Conservation (phyloP, 345 rosid genomes). For the Syzygium aqueum region DNA sequence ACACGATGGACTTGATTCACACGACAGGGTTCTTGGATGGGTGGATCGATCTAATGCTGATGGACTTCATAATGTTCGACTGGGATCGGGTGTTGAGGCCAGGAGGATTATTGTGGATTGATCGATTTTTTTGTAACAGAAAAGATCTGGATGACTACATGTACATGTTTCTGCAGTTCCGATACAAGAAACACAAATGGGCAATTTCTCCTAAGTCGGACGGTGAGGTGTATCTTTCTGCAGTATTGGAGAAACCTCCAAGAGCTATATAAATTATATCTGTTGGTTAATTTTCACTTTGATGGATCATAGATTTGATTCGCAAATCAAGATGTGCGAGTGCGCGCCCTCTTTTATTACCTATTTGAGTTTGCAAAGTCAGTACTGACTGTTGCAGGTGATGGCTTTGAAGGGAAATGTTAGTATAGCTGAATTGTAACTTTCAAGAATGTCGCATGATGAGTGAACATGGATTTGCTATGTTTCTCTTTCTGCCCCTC, state of each 20-base stretch:
- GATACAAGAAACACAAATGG: constrained; percentile 89
- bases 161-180: constrained; percentile 86
- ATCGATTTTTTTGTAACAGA: constrained; percentile 63
- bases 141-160: constrained; percentile 75
- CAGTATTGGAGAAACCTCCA: constrained; percentile 80
- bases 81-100: constrained; percentile 90
- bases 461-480: background rate
- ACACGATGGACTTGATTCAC: constrained; percentile 84
- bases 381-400: background rate
- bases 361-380: background rate
- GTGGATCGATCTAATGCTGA: constrained; percentile 62
- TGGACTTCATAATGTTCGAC: constrained; percentile 78
- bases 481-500: background rate
- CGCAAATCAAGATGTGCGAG: background rate
- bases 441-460: background rate
- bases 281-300: background rate
- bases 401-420: background rate
- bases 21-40: constrained; percentile 68
- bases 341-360: background rate
- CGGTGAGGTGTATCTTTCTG: constrained; percentile 70
- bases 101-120: constrained; percentile 81
- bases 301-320: background rate
- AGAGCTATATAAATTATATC: constrained; percentile 2
- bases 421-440: background rate
- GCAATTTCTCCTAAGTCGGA: constrained; percentile 54